A percentile compares a stretch with the other conserved stretches of the same genome.
Conservation (phyloP, 2,329 filamentous ascomycete genomes). For the Ceratocystis colombiana region DNA sequence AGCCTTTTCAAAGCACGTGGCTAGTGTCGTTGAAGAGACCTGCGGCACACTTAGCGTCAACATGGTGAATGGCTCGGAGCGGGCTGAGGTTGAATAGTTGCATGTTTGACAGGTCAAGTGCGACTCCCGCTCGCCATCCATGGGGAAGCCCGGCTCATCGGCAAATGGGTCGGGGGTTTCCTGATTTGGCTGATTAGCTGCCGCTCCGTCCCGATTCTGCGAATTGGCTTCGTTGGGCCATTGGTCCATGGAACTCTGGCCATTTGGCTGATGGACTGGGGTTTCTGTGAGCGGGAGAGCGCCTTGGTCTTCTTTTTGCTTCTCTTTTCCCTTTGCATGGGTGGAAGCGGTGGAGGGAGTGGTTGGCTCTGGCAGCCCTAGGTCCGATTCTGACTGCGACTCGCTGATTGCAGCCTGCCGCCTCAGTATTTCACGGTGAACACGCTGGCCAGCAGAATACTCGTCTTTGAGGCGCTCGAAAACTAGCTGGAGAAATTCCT, state of each 20-base stretch:
- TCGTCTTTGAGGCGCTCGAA: conserved; percentile 88
- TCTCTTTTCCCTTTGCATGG: too few species aligned
- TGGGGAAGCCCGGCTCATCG: conserved; percentile 67
- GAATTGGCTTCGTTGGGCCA: conserved; percentile 19
- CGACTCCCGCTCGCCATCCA: conserved; percentile 88
- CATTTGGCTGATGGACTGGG: too few species aligned
- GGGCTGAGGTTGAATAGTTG: conserved; percentile 76
- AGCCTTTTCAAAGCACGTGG: conserved; percentile 82
- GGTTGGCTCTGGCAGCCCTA: conserved; percentile 23
- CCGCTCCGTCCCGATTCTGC: conserved; percentile 9
- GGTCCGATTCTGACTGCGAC: conserved; percentile 28
- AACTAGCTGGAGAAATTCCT: conserved; percentile 92
- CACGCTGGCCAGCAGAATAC: conserved; percentile 74
- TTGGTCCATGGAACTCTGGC: too few species aligned
- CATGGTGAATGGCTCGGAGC: conserved; percentile 77
- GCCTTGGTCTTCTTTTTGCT: too few species aligned
- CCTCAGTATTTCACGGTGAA: conserved; percentile 31
- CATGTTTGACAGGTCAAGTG: conserved; percentile 89
- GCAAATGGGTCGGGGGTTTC: conserved; percentile 16
- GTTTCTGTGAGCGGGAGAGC: neutral
- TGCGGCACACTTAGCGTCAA: conserved; percentile 87
- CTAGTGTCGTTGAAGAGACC: conserved; percentile 67
- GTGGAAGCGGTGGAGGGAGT: too few species aligned
- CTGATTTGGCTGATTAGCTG: neutral
- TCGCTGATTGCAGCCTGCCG: conserved; percentile 16